These are phyloP conservation scores for Globisporangium cylindrosporum DNA, from an alignment of 352 stramenopile genomes.

Conservation along the genomic window DNA sequence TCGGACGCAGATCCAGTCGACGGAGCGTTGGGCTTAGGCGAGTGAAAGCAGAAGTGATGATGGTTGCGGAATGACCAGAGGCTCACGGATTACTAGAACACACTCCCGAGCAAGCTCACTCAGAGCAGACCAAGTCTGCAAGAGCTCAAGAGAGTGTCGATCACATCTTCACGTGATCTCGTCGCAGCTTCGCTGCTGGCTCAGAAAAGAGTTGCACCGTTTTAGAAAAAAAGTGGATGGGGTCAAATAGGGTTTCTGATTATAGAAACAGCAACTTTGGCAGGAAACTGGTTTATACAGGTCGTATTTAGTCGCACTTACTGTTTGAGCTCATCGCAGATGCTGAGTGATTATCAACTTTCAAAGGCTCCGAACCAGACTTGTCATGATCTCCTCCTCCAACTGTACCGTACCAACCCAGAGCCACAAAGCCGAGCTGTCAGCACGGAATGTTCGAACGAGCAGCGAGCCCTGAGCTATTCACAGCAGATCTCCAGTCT, in stretches of 20 bases:
- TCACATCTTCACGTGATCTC: slow-evolving; percentile 5
- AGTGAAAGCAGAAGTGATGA: slow-evolving; percentile 2
- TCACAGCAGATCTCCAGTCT: slow-evolving; percentile 1
- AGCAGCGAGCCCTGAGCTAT: background rate
- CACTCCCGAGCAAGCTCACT: background rate
- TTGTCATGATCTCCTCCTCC: background rate
- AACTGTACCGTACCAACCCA: background rate
- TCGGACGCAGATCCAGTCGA: background rate
- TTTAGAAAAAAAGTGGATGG: background rate
- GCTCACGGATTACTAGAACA: background rate
- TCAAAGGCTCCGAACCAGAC: background rate
- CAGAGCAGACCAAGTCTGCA: background rate
- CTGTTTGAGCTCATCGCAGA: background rate
- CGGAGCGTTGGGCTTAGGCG: background rate
- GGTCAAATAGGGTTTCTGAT: background rate
- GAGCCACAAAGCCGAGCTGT: background rate
- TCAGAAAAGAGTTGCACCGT: slow-evolving; percentile 7
- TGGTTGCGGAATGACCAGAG: background rate
- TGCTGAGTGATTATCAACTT: background rate
- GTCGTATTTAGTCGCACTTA: background rate
- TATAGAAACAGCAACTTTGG: background rate
- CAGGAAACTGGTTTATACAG: background rate
- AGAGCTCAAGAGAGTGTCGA: background rate
- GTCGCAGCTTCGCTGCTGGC: background rate
- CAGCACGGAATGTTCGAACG: background rate